phyloP scores from a whole-genome alignment of 202 grass and related monocot genomes.

The Eragrostis tef region DNA sequence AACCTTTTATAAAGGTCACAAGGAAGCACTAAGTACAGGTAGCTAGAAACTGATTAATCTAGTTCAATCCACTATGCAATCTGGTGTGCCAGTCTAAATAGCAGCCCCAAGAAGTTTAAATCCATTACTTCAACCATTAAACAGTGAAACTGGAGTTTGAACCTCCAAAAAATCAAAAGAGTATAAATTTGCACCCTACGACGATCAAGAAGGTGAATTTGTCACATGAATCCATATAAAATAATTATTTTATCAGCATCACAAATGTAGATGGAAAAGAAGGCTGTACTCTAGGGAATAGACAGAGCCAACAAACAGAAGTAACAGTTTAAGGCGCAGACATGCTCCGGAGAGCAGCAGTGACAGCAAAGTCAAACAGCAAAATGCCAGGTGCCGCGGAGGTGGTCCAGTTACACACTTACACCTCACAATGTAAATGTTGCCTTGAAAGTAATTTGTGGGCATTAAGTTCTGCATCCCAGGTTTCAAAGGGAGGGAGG shows the following conservation, averaged over 20 bases:
- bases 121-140: background rate
- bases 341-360: background rate
- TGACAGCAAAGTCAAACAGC: background rate
- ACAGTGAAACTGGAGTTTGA: background rate
- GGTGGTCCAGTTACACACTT: too few species aligned
- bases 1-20: constrained; percentile 12
- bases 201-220: background rate
- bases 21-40: background rate
- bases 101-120: background rate
- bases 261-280: background rate
- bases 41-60: constrained; percentile 15
- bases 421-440: too few species aligned
- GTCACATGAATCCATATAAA: background rate
- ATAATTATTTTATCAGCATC: background rate
- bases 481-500: background rate
- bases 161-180: background rate
- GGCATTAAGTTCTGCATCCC: background rate
- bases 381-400: background rate
- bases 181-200: background rate
- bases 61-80: background rate
- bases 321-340: background rate
- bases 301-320: background rate
- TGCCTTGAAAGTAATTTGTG: too few species aligned
- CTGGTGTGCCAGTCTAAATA: background rate
- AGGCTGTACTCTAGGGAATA: background rate